Evolutionary conservation across 1,284 basidiomycete genomes (phyloP), one percentile per base, ranked within the genome.

Genomic region (Tilletia caries): DNA sequence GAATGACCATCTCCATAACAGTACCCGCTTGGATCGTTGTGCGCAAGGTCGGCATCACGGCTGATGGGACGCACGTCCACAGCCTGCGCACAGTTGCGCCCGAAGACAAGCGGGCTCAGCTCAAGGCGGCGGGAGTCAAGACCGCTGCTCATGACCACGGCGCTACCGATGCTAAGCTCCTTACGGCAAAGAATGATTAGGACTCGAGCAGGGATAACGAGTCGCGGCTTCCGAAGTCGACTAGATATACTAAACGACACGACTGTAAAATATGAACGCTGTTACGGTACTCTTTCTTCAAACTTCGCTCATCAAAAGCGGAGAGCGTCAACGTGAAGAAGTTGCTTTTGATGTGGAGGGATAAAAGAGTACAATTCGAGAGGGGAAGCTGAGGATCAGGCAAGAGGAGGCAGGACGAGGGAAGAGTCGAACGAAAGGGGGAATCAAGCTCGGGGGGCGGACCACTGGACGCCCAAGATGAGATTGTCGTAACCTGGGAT

Each of bases 401-500:
- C 5, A 29, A 27, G n/a, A 8, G 2, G 27, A 3, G 52, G 23
- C 6, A 13, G 52, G 27, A 54, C n/a, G 25, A 8, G 25, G 13
- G 23, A 27, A 15, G 37, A 41, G 37, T 41, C 37, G 23, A 50
- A 50, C 8, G 48, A 18, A 10, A 13, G 29, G 2, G 32, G 10
- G 54, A 18, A 34, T 62, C 58, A 62, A 20, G 58, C 82, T 46
- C 82, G 73, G 12, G 83, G 83, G 41, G 79, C 74, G 34, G 91
- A 93, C 92, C 92, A 94, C 80, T 91, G 90, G 66, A 92, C 90
- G 80, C 89, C 92, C 80, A 94, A 83, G 79, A 94, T 94, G 73
- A 94, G 85, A 83, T 92, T 94, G 82, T 92, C 91, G 79, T 94
- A 94, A 44, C 80, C 79, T 79, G 69, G 43, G 41, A 32, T 32